Percentiles rank a stretch among this genome's conserved stretches.
phyloP scores from a whole-genome alignment of 805 yeast genomes.

The Starmerella stellata region DNA sequence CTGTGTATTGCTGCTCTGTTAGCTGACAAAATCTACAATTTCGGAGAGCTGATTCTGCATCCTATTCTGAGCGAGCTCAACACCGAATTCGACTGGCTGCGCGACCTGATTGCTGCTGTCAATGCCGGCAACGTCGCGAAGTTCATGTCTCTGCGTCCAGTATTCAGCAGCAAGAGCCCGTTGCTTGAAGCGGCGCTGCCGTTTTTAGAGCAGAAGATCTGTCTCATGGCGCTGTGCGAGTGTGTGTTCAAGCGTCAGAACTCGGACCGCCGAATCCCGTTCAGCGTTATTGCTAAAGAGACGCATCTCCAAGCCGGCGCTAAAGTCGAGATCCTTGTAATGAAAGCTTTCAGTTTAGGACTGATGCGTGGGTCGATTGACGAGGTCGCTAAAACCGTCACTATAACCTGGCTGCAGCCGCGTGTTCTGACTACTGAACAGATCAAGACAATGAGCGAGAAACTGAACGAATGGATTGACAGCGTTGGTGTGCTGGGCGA shows the following conservation, averaged over 20 bases:
- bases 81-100: slow-evolving; percentile 47
- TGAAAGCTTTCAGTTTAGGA: slow-evolving; percentile 75
- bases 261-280: slow-evolving; percentile 53
- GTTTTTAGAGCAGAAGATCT: slow-evolving; percentile 74
- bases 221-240: slow-evolving; percentile 81
- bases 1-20: slow-evolving; percentile 70
- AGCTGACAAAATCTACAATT: slow-evolving; percentile 84
- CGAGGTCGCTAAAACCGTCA: slow-evolving; percentile 61
- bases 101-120: slow-evolving; percentile 47
- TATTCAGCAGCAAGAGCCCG: slow-evolving; percentile 31
- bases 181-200: slow-evolving; percentile 38
- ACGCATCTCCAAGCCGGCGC: slow-evolving; percentile 41
- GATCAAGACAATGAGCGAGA: slow-evolving; percentile 54
- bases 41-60: slow-evolving; percentile 85
- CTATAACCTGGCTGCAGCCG: slow-evolving; percentile 90
- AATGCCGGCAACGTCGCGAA: slow-evolving; percentile 58
- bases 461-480: slow-evolving; percentile 59
- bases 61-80: slow-evolving; percentile 47
- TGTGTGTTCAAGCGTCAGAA: slow-evolving; percentile 62
- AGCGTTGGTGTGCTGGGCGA: slow-evolving; percentile 49
- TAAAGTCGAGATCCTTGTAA: slow-evolving; percentile 76
- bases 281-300: slow-evolving; percentile 54
- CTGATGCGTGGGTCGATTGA: slow-evolving; percentile 80
- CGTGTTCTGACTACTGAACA: slow-evolving; percentile 72
- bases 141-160: slow-evolving; percentile 35